Conservation (phyloP, 2,329 filamentous ascomycete genomes). For the Ophiocordyceps polyrhachis-furcata region DNA sequence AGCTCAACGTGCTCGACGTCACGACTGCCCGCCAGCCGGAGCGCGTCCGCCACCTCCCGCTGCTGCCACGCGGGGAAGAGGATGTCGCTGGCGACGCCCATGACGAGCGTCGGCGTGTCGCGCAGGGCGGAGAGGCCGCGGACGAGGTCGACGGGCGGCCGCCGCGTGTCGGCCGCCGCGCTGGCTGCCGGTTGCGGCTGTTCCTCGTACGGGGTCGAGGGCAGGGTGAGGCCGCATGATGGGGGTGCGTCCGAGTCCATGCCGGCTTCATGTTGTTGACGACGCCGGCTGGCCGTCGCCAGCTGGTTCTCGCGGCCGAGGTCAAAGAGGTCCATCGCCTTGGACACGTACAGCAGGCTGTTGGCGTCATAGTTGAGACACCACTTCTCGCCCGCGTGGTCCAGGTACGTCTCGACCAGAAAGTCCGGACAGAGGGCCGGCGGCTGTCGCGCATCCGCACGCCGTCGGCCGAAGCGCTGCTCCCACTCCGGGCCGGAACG, state of each 20-base stretch:
- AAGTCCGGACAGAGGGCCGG: conserved; percentile 96
- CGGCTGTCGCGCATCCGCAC: conserved; percentile 70
- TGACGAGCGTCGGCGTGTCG: conserved; percentile 65
- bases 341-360: conserved; percentile 87
- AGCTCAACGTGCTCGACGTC: conserved; percentile 77
- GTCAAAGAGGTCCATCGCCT: conserved; percentile 98
- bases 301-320: conserved; percentile 55
- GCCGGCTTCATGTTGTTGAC: conserved; percentile 28
- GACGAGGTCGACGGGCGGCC: conserved; percentile 64
- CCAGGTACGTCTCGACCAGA: conserved; percentile 91
- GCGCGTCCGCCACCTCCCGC: conserved; percentile 72
- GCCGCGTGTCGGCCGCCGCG: conserved; percentile 16
- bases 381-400: conserved; percentile 97
- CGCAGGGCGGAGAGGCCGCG: conserved; percentile 52
- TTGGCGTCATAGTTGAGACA: conserved; percentile 94
- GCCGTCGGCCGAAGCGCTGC: conserved; percentile 70
- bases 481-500: conserved; percentile 96
- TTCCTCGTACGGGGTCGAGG: conserved; percentile 71
- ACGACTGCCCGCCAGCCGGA: conserved; percentile 59
- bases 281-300: conserved; percentile 40
- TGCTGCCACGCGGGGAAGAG: conserved; percentile 98
- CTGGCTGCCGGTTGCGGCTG: conserved; percentile 31
- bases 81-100: conserved; percentile 91
- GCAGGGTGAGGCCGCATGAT: conserved; percentile 62
- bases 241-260: conserved; percentile 26